These are phyloP conservation scores for Paraurostyla sp. DNA, from an alignment of 73 alveolate species.

Conservation along the genomic window DNA sequence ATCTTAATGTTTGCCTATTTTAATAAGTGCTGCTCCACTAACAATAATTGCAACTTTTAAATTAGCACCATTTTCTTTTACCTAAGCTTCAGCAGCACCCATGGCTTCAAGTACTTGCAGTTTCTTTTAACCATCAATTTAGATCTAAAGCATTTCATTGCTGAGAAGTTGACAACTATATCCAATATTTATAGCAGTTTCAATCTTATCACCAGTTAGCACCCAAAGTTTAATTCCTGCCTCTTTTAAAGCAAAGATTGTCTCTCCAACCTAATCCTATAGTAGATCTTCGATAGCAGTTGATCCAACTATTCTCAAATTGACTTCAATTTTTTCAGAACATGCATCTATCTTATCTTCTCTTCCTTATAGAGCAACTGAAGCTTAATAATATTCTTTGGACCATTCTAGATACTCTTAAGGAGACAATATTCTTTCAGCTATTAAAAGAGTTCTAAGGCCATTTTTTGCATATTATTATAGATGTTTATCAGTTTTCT, in stretches of 20 bases:
- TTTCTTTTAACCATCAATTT: neutral
- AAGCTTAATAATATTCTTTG: conserved; percentile 76
- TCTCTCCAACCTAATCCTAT: conserved; percentile 79
- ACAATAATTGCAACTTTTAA: conserved; percentile 82
- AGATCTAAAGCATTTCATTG: conserved; percentile 70
- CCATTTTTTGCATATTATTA: conserved; percentile 93
- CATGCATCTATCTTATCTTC: conserved; percentile 82
- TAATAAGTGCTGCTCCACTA: conserved; percentile 88
- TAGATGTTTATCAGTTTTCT: conserved; percentile 77
- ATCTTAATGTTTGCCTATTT: conserved; percentile 58
- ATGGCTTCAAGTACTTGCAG: neutral
- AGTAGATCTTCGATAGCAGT: conserved; percentile 88
- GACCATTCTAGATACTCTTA: conserved; percentile 88
- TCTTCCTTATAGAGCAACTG: conserved; percentile 65
- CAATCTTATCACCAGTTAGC: conserved; percentile 97
- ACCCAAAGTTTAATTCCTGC: conserved; percentile 98
- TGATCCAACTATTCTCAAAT: conserved; percentile 78
- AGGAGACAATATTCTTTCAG: conserved; percentile 85
- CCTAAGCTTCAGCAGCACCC: conserved; percentile 52
- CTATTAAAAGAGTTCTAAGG: conserved; percentile 94
- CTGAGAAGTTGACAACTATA: conserved; percentile 24
- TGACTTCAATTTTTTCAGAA: conserved; percentile 77
- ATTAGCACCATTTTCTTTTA: neutral
- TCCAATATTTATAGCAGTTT: conserved; percentile 96
- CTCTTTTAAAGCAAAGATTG: conserved; percentile 77